phyloP scores from a whole-genome alignment of 2,329 filamentous ascomycete species.

The Blastomyces gilchristii region DNA sequence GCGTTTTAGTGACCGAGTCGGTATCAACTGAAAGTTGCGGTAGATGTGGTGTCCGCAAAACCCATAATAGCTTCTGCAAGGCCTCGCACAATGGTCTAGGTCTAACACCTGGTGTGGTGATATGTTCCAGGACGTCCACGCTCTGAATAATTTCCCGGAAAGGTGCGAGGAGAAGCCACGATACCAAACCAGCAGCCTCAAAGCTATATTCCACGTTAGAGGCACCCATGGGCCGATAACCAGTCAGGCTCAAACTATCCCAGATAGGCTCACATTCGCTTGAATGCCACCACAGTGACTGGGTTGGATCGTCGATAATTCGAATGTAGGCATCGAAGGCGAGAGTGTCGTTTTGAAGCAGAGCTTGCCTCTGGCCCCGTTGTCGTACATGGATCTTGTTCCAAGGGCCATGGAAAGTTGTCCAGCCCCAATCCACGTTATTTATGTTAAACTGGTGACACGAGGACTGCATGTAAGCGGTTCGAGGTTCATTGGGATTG shows the following conservation, averaged over 20 bases:
- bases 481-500: slow-evolving; percentile 52
- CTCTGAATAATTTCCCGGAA: slow-evolving; percentile 48
- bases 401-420: slow-evolving; percentile 50
- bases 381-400: slow-evolving; percentile 49
- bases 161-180: slow-evolving; percentile 50
- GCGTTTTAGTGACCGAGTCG: slow-evolving; percentile 31
- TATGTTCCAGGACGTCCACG: slow-evolving; percentile 38
- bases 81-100: slow-evolving; percentile 44
- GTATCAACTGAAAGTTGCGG: slow-evolving; percentile 32
- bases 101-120: slow-evolving; percentile 35
- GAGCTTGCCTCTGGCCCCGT: slow-evolving; percentile 47
- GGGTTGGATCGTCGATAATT: slow-evolving; percentile 50
- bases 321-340: slow-evolving; percentile 53
- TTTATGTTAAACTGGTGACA: slow-evolving; percentile 50
- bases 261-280: slow-evolving; percentile 44
- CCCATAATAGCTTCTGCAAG: slow-evolving; percentile 44
- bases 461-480: slow-evolving; percentile 46
- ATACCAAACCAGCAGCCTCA: slow-evolving; percentile 46
- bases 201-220: slow-evolving; percentile 37
- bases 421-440: slow-evolving; percentile 55
- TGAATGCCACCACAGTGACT: slow-evolving; percentile 51
- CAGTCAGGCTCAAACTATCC: slow-evolving; percentile 49
- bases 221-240: slow-evolving; percentile 43
- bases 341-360: slow-evolving; percentile 51
- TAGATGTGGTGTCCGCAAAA: slow-evolving; percentile 38